Base-by-base conservation (phyloP, 345 rosid species). In the Eucalyptus curtisii region DNA sequence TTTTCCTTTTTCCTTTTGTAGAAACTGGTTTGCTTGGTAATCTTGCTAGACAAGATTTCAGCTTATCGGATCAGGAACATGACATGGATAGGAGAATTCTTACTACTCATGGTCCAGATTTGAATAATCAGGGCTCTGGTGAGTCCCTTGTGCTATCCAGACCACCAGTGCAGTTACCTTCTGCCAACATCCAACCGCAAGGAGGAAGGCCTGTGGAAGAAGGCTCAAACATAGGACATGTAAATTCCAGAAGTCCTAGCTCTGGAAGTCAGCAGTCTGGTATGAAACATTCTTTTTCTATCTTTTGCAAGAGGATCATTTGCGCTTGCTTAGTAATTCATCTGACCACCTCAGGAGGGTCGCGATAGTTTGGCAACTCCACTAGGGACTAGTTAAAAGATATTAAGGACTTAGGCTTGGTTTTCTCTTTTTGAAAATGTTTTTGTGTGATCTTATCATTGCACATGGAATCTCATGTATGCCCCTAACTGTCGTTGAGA, bases 21-120 rank as follows among this genome's bases (percentile, higher is more conserved):
- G 99, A 92, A 93, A 96, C 98, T 90, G 93, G 97, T 89, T 93
- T 98, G 93, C 98, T 95, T 92, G 99, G 99, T 90, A 93, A 93
- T 93, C 97, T 97, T 89, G 91, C 90, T 45, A 94, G 95, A 92
- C 94, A 95, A 88, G 99, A 95, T 88, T 91, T 86, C 89, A 91
- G 89, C 91, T 86, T 80, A 87, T 57, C 88, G 79, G 94, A 92
- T 87, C 87, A 64, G 90, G 94, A 86, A 15, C 53, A 40, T 57
- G 90, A 90, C 59, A 14, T 88, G 33, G 79, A 81, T 48, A 88
- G 90, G 87, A 94, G 92, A 90, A 91, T 89, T 86, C 92, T 90
- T 86, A 86, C 87, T 90, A 57, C 12, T 91, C 92, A 90, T 89
- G 90, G 89, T 91, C 89, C 91, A 61, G 97, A 95, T 90, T 85